phyloP scores from a whole-genome alignment of 495 filamentous ascomycete genomes.

The Thozetella sp. region DNA sequence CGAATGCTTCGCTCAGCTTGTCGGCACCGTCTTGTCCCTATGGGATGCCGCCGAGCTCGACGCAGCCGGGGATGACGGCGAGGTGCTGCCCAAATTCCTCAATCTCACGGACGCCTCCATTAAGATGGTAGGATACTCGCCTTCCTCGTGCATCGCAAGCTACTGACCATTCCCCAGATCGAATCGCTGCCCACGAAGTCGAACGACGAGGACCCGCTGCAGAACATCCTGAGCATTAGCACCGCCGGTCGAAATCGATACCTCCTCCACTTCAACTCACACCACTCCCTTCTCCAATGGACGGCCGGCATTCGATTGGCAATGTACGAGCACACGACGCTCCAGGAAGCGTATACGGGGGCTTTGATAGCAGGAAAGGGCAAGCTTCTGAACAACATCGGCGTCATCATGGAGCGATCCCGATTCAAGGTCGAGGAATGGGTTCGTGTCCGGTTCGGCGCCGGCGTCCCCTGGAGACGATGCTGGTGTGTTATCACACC shows the following conservation, averaged over 20 bases:
- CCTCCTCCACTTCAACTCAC: slow-evolving; percentile 92
- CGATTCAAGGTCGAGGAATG: slow-evolving; percentile 84
- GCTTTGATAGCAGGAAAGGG: slow-evolving; percentile 95
- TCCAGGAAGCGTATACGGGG: slow-evolving; percentile 97
- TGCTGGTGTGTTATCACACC: slow-evolving; percentile 96
- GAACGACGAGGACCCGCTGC: slow-evolving; percentile 72
- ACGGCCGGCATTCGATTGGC: slow-evolving; percentile 91
- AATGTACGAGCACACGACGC: slow-evolving; percentile 90
- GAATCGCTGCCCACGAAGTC: slow-evolving; percentile 85
- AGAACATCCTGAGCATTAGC: slow-evolving; percentile 93
- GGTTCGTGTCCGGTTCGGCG: slow-evolving; percentile 93
- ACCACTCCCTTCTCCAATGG: slow-evolving; percentile 93
- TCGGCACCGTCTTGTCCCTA: slow-evolving; percentile 90
- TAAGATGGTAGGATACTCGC: slow-evolving; percentile 72
- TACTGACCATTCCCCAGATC: slow-evolving; percentile 58
- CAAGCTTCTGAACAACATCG: slow-evolving; percentile 83
- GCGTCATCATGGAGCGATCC: slow-evolving; percentile 77
- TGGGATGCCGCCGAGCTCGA: slow-evolving; percentile 97
- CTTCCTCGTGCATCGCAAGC: not conserved
- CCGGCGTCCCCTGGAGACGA: slow-evolving; percentile 92
- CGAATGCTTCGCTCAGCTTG: slow-evolving; percentile 96
- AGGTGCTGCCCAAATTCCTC: slow-evolving; percentile 92
- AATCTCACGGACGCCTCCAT: slow-evolving; percentile 97
- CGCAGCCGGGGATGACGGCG: slow-evolving; percentile 77
- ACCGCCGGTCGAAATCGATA: slow-evolving; percentile 96